These are phyloP conservation scores for Thielaviopsis cerberus DNA, from an alignment of 2,329 filamentous ascomycete species.

Conservation along the genomic window DNA sequence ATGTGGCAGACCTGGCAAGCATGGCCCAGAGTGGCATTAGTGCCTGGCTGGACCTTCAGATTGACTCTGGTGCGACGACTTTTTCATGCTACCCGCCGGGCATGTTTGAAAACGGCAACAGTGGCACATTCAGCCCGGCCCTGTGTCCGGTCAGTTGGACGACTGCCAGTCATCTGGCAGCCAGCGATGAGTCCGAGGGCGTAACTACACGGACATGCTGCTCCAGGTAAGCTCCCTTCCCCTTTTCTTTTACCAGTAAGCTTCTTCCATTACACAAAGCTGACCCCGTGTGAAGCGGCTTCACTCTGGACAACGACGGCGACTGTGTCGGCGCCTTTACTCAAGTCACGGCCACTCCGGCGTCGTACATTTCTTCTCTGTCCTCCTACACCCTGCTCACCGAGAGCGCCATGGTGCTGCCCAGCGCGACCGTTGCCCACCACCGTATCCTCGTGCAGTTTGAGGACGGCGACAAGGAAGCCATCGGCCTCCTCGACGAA, in stretches of 20 bases:
- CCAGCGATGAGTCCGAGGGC: conserved; percentile 14
- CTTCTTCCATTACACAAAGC: not conserved
- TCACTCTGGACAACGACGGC: conserved; percentile 17
- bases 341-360: conserved; percentile 21
- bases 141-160: conserved; percentile 24
- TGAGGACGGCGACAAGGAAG: conserved; percentile 19
- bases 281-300: conserved; percentile 17
- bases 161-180: conserved; percentile 19
- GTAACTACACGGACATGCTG: conserved; percentile 25
- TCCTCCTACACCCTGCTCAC: conserved; percentile 16
- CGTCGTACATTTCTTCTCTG: conserved; percentile 20
- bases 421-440: conserved; percentile 21
- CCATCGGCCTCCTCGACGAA: conserved; percentile 20
- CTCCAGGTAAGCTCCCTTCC: conserved; percentile 20
- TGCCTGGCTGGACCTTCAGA: conserved; percentile 22
- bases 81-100: conserved; percentile 24
- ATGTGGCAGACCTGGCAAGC: conserved; percentile 17
- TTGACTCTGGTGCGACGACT: conserved; percentile 20
- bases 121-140: conserved; percentile 23
- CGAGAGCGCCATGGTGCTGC: conserved; percentile 18
- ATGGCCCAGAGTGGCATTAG: conserved; percentile 17
- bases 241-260: not conserved
- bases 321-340: conserved; percentile 21
- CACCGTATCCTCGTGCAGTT: conserved; percentile 23
- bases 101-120: conserved; percentile 22